Conservation (phyloP, 495 filamentous ascomycete species). For the Delitschia confertaspora region DNA sequence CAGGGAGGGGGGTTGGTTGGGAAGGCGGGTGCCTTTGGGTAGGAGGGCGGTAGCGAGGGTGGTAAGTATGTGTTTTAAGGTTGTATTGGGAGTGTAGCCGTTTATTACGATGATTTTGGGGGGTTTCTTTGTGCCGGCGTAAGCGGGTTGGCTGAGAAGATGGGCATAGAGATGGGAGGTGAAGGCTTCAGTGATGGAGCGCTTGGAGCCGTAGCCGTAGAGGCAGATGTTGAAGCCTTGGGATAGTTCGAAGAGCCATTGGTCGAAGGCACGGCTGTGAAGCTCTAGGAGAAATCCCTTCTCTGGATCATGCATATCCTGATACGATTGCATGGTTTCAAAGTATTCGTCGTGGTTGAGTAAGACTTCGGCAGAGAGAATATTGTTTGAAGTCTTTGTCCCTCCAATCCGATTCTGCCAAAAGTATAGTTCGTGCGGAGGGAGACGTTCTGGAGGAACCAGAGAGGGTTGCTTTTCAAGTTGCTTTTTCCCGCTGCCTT, state of each 20-base stretch:
- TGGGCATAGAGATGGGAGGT: slow-evolving; percentile 59
- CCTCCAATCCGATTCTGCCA: slow-evolving; percentile 78
- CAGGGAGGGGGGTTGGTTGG: slow-evolving; percentile 55
- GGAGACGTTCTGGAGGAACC: slow-evolving; percentile 69
- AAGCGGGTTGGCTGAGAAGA: slow-evolving; percentile 29
- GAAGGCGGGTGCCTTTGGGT: slow-evolving; percentile 49
- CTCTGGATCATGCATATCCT: slow-evolving; percentile 64
- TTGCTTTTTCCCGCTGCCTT: slow-evolving; percentile 32
- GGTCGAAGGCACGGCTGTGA: slow-evolving; percentile 72
- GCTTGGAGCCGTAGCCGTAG: slow-evolving; percentile 88
- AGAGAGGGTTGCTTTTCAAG: slow-evolving; percentile 48
- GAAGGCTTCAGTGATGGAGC: slow-evolving; percentile 64
- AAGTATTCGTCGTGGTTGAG: slow-evolving; percentile 92
- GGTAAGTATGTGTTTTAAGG: slow-evolving; percentile 68
- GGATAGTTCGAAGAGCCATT: slow-evolving; percentile 87
- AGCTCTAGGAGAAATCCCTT: slow-evolving; percentile 61
- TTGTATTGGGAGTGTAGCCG: slow-evolving; percentile 70
- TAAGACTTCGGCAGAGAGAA: slow-evolving; percentile 60
- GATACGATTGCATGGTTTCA: slow-evolving; percentile 52
- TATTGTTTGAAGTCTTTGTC: slow-evolving; percentile 79
- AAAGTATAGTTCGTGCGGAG: slow-evolving; percentile 86
- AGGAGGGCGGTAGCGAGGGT: slow-evolving; percentile 60
- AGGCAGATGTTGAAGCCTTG: slow-evolving; percentile 86
- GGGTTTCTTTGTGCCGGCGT: slow-evolving; percentile 21
- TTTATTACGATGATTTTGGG: slow-evolving; percentile 75